Evolutionary conservation across 1,284 basidiomycete genomes (phyloP).

Genomic region (Ganoderma boninense): DNA sequence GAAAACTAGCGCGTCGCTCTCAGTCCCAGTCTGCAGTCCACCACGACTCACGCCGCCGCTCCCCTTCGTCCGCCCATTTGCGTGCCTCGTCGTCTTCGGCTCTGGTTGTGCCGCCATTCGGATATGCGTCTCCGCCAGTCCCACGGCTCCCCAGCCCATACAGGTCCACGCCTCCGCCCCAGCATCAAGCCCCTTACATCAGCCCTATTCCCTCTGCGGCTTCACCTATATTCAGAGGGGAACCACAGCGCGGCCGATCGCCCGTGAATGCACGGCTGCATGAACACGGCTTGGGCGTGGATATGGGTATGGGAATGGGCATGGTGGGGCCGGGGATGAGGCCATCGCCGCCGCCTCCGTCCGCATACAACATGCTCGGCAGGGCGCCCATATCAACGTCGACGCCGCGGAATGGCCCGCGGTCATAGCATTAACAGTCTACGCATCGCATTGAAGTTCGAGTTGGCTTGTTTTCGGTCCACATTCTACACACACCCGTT

Average conservation of each 20-base stretch:
- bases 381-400: neutral
- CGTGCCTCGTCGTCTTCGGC: slow-evolving; percentile 1
- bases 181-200: neutral
- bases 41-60: slow-evolving; percentile 21
- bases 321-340: neutral
- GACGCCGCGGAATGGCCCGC: neutral
- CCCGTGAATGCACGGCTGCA: neutral
- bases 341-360: slow-evolving; percentile 3
- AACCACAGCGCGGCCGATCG: neutral
- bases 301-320: neutral
- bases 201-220: neutral
- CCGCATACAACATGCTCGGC: slow-evolving; percentile 1
- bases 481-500: neutral
- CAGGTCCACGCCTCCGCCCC: neutral
- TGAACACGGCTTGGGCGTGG: neutral
- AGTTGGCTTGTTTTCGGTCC: neutral
- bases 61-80: slow-evolving; percentile 11
- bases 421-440: neutral
- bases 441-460: neutral
- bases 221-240: neutral
- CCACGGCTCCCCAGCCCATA: neutral
- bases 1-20: slow-evolving; percentile 24
- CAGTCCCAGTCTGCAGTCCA: slow-evolving; percentile 27
- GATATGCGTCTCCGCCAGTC: neutral
- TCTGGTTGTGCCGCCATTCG: neutral